Base-by-base conservation (phyloP, 768 basidiomycete species). In the Mycena vitilis region DNA sequence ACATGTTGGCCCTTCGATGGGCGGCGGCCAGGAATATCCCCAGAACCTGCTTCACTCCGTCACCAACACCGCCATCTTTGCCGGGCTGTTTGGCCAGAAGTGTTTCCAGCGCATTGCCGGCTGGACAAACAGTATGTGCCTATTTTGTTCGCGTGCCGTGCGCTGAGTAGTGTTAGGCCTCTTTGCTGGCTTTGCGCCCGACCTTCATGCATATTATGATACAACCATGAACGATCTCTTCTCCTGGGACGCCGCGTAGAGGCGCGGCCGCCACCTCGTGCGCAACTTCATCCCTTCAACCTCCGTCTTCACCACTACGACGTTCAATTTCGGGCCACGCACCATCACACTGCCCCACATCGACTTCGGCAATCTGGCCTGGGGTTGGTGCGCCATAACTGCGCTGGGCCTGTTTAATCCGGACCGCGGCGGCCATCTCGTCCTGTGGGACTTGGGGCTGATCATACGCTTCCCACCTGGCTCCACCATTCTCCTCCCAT, bases 311-410 rank as follows among this genome's bases (percentile, higher is more conserved):
- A n/a, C n/a, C n/a, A n/a, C n/a, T n/a, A n/a, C n/a, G n/a, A n/a
- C n/a, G n/a, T n/a, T n/a, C n/a, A n/a, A n/a, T n/a, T n/a, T n/a
- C n/a, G n/a, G n/a, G n/a, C n/a, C n/a, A n/a, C n/a, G n/a, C n/a
- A n/a, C n/a, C n/a, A n/a, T n/a, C n/a, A n/a, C n/a, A 4, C 10
- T 37, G 36, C 60, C 60, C 36, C 60, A 49, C 48, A 37, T 60
- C 18, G 60, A 60, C 30, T 60, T 60, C 37, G 48, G 48, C 9
- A 60, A 60, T 37, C 47, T 60, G 11, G 60, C 60, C 5, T 60
- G 60, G 60, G 60, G 60, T 6, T 60, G 60, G 60, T 60, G 60
- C 36, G 47, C 60, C 16, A 40, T 60, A 18, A 60, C 60, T n/a
- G 48, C 48, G 2, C 48, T 60, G 0, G 60, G 60, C 6, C 1